Percentiles rank a stretch among this genome's conserved stretches.
Evolutionary conservation across 768 basidiomycete genomes (phyloP).

Genomic region (Leccinum longicurvipes): DNA sequence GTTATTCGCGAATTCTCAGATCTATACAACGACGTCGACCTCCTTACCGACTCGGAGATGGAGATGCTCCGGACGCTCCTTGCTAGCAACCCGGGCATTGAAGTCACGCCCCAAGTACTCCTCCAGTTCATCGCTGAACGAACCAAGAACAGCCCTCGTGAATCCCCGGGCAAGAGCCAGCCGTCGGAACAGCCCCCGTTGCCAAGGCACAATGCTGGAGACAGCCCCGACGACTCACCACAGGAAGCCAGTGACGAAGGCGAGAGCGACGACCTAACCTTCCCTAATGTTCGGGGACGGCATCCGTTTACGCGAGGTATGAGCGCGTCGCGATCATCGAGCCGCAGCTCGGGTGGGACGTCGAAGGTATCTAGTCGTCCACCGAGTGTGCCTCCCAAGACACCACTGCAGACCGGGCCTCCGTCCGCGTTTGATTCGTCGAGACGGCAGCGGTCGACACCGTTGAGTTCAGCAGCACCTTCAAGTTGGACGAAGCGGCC

Average conservation of each 20-base stretch:
- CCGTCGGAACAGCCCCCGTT: slow-evolving; percentile 7
- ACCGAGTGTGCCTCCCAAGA: slow-evolving; percentile 56
- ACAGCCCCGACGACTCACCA: slow-evolving; percentile 34
- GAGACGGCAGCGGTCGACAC: slow-evolving; percentile 67
- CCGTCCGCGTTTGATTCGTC: slow-evolving; percentile 67
- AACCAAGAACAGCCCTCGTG: slow-evolving; percentile 40
- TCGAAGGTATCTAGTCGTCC: slow-evolving; percentile 46
- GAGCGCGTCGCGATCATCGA: slow-evolving; percentile 51
- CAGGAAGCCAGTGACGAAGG: slow-evolving; percentile 36
- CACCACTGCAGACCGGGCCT: slow-evolving; percentile 38
- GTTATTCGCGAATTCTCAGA: slow-evolving; percentile 64
- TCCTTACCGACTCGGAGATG: slow-evolving; percentile 65
- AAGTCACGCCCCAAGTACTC: slow-evolving; percentile 66
- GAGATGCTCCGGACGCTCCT: slow-evolving; percentile 56
- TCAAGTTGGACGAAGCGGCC: slow-evolving; percentile 77
- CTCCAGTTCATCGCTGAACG: slow-evolving; percentile 62
- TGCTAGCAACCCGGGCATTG: slow-evolving; percentile 55
- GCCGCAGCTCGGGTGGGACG: slow-evolving; percentile 49
- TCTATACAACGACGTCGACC: slow-evolving; percentile 54
- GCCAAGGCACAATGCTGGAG: slow-evolving; percentile 9
- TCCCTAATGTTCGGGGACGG: slow-evolving; percentile 41
- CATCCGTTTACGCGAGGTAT: slow-evolving; percentile 20
- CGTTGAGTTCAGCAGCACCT: slow-evolving; percentile 55
- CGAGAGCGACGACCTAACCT: slow-evolving; percentile 33
- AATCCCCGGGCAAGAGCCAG: slow-evolving; percentile 23